Conservation (phyloP, 768 basidiomycete species). For the Hygrocybe punicea region DNA sequence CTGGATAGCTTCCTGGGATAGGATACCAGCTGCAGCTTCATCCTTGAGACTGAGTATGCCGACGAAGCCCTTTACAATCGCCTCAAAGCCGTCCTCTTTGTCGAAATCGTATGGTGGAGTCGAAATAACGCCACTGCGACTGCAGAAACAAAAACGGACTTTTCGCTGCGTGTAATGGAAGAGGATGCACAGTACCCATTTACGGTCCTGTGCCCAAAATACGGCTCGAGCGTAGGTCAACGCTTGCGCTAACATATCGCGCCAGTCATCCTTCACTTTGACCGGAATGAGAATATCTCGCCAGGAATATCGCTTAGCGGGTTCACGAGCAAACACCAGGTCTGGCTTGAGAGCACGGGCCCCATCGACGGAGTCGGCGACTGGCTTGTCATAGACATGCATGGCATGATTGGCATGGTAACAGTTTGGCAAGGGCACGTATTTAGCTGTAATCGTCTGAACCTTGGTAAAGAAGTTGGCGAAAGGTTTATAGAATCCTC, state of each 20-base stretch:
- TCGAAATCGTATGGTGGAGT: neutral
- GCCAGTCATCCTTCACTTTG: neutral
- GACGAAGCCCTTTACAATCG: neutral
- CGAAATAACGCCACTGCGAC: neutral
- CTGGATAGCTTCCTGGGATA: too few relatives aligned
- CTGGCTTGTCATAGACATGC: neutral
- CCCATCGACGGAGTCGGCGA: neutral
- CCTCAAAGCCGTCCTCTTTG: neutral
- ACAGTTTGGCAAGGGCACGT: neutral
- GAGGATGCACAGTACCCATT: neutral
- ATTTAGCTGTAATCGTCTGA: neutral
- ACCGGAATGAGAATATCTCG: neutral
- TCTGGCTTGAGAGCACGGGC: conserved; percentile 2
- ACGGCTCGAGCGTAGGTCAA: neutral
- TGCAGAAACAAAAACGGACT: neutral
- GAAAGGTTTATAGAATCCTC: conserved; percentile 4
- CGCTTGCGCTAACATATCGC: neutral
- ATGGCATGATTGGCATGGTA: neutral
- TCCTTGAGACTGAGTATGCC: neutral
- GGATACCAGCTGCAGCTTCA: too few relatives aligned
- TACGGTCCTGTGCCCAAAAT: neutral
- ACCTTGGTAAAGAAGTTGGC: neutral
- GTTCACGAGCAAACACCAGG: neutral
- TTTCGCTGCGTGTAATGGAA: neutral
- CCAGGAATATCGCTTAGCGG: neutral